Conservation (phyloP, 129 eudicot species). For the Logfia minima region DNA sequence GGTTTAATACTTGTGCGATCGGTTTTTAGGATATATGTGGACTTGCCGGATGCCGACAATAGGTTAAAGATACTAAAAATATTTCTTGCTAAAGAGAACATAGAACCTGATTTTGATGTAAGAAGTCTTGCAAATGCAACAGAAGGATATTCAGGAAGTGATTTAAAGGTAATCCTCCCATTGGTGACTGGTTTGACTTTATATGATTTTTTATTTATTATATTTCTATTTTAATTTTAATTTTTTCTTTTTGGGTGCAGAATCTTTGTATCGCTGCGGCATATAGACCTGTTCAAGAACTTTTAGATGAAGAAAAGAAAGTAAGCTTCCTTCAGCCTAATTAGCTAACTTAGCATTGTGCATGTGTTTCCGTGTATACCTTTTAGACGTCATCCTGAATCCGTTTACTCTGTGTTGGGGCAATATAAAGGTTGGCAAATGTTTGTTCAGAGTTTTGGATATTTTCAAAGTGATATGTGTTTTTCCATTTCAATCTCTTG, state of each 20-base stretch:
- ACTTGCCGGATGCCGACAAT: constrained; percentile 90
- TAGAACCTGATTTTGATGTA: constrained; percentile 59
- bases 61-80: constrained; percentile 81
- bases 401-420: background rate
- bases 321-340: constrained; percentile 36
- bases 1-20: constrained; percentile 9
- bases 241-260: constrained; percentile 41
- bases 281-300: constrained; percentile 96
- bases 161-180: constrained; percentile 60
- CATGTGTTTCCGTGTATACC: background rate
- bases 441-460: background rate
- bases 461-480: too few species aligned
- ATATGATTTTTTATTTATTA: background rate
- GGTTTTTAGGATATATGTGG: constrained; percentile 77
- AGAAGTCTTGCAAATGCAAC: constrained; percentile 84
- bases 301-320: constrained; percentile 76
- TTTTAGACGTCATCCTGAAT: background rate
- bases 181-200: background rate
- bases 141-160: constrained; percentile 97
- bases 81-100: constrained; percentile 79
- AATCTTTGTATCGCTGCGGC: constrained; percentile 98
- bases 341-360: background rate
- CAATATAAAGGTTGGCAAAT: background rate
- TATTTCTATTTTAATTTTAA: background rate
- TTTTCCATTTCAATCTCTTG: too few species aligned